Conservation (phyloP, 768 basidiomycete species). For the Auricularia sp. region DNA sequence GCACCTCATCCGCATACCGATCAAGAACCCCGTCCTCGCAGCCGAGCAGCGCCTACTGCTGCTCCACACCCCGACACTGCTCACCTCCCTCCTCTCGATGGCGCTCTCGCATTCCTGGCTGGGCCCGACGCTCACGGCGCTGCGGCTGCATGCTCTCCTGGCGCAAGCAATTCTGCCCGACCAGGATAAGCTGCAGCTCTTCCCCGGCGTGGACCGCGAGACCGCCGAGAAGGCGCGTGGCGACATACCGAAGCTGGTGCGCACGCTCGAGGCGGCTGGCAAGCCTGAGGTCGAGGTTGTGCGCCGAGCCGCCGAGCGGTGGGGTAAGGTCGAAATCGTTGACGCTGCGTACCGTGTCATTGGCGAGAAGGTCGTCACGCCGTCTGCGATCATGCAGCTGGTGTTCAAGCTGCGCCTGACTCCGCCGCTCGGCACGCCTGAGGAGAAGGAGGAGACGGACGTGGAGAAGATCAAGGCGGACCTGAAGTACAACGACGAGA, state of each 20-base stretch:
- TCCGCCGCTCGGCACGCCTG: slow-evolving; percentile 33
- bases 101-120: slow-evolving; percentile 86
- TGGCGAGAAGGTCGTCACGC: slow-evolving; percentile 80
- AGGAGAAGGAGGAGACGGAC: slow-evolving; percentile 16
- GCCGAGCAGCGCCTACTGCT: slow-evolving; percentile 65
- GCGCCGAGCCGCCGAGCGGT: slow-evolving; percentile 54
- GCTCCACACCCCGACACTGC: slow-evolving; percentile 57
- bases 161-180: slow-evolving; percentile 72
- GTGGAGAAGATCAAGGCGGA: slow-evolving; percentile 22
- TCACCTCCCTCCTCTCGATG: slow-evolving; percentile 75
- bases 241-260: slow-evolving; percentile 42
- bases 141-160: slow-evolving; percentile 76
- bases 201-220: slow-evolving; percentile 55
- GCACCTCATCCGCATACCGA: slow-evolving; percentile 62
- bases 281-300: slow-evolving; percentile 42
- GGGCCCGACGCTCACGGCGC: slow-evolving; percentile 58
- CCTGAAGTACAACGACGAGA: slow-evolving; percentile 41
- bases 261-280: slow-evolving; percentile 38
- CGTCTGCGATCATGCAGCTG: slow-evolving; percentile 80
- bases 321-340: slow-evolving; percentile 70
- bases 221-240: slow-evolving; percentile 20
- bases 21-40: slow-evolving; percentile 29
- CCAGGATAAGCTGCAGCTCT: slow-evolving; percentile 46
- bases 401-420: slow-evolving; percentile 71
- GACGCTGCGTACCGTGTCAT: slow-evolving; percentile 85